Evolutionary conservation across 768 basidiomycete species (phyloP).

Genomic region (Amanita thiersii): DNA sequence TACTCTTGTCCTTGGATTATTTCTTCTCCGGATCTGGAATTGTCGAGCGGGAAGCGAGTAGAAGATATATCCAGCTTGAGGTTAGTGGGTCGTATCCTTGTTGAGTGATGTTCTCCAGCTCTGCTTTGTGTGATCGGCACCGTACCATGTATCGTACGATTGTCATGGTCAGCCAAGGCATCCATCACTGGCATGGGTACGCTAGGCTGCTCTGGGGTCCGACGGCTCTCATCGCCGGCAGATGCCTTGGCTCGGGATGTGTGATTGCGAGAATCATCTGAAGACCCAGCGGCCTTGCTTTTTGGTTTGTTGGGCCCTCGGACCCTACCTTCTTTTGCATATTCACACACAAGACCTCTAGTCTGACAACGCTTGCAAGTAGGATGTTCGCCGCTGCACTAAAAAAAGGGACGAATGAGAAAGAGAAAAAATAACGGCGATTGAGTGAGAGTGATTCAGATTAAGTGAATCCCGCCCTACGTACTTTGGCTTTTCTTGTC

Average conservation of each 20-base stretch:
- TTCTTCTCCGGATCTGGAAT: no score
- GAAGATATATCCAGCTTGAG: constrained; percentile 20
- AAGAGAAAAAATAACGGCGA: constrained; percentile 4
- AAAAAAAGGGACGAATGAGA: constrained; percentile 6
- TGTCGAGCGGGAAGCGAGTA: constrained; percentile 11
- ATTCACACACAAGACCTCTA: constrained; percentile 55
- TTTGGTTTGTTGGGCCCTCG: constrained; percentile 57
- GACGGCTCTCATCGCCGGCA: constrained; percentile 1
- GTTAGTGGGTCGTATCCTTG: constrained; percentile 21
- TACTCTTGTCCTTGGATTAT: no score
- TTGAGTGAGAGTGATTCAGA: constrained; percentile 1
- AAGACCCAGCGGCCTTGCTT: constrained; percentile 11
- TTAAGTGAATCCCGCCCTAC: constrained; percentile 12
- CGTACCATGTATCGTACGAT: neutral
- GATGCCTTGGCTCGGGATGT: constrained; percentile 14
- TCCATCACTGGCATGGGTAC: constrained; percentile 1
- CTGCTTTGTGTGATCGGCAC: constrained; percentile 4
- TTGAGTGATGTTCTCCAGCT: constrained; percentile 17
- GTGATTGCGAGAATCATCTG: constrained; percentile 9
- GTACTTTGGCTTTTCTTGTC: constrained; percentile 64
- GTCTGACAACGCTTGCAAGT: constrained; percentile 56
- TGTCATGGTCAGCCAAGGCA: constrained; percentile 2
- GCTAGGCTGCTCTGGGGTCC: neutral
- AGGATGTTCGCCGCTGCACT: constrained; percentile 72
- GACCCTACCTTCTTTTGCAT: constrained; percentile 58